phyloP scores from a whole-genome alignment of 176 grass and related monocot genomes.

The Zizania latifolia region DNA sequence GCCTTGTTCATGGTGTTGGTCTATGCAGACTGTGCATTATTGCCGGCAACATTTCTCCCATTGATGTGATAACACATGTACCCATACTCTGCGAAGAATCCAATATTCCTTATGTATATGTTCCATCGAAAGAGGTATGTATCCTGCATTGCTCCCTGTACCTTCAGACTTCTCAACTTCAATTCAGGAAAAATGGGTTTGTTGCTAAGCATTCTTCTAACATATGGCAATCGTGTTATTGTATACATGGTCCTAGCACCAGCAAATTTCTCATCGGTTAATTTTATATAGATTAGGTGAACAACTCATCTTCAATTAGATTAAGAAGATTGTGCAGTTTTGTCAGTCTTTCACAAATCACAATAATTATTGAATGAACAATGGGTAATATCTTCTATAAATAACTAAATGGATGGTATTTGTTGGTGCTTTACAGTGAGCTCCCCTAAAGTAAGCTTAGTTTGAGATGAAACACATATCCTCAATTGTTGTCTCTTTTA shows the following conservation, averaged over 20 bases:
- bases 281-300: background rate
- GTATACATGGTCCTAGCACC: background rate
- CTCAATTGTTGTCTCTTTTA: no score
- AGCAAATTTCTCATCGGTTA: background rate
- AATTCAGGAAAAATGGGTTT: background rate
- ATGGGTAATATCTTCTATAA: background rate
- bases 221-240: background rate
- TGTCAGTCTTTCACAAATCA: background rate
- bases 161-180: background rate
- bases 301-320: background rate
- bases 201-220: background rate
- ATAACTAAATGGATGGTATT: background rate
- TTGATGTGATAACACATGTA: slow-evolving; percentile 93
- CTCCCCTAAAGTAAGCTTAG: background rate
- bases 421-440: background rate
- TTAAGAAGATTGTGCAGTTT: background rate
- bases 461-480: background rate
- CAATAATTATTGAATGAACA: background rate
- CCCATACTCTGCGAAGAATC: slow-evolving; percentile 85
- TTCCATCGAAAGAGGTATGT: slow-evolving; percentile 74
- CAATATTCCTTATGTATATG: slow-evolving; percentile 77
- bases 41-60: slow-evolving; percentile 91
- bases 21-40: slow-evolving; percentile 72
- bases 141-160: slow-evolving; percentile 6
- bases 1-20: background rate